A percentile compares a stretch with the other conserved stretches of the same genome.
phyloP scores from a whole-genome alignment of 2,329 filamentous ascomycete species.

The Penicillium verrucosum region DNA sequence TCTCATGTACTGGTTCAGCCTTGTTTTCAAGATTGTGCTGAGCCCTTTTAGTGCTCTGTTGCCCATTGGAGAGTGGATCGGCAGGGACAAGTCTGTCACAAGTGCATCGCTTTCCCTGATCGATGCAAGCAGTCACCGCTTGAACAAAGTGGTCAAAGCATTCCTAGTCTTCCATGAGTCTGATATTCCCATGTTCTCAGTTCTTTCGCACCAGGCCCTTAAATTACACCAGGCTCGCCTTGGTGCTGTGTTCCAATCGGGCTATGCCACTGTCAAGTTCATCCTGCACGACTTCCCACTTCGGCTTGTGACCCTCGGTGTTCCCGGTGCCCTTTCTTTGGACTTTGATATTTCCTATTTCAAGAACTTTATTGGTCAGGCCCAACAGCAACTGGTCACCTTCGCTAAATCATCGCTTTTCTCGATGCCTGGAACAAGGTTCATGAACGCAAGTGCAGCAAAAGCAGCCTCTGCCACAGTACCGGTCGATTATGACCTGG shows the following conservation, averaged over 20 bases:
- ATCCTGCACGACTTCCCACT: conserved; percentile 40
- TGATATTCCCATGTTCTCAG: conserved; percentile 73
- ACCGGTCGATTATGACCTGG: conserved; percentile 56
- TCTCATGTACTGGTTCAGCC: conserved; percentile 40
- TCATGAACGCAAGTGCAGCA: conserved; percentile 25
- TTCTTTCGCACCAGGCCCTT: conserved; percentile 69
- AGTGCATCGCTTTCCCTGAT: conserved; percentile 43
- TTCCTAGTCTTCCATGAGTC: conserved; percentile 47
- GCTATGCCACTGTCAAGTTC: conserved; percentile 44
- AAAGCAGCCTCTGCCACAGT: conserved; percentile 19
- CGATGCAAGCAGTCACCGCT: conserved; percentile 40
- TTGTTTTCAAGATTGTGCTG: conserved; percentile 33
- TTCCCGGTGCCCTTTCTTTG: conserved; percentile 22
- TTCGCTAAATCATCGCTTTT: conserved; percentile 22
- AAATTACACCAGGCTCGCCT: conserved; percentile 58
- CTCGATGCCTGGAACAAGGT: conserved; percentile 27
- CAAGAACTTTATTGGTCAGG: conserved; percentile 10
- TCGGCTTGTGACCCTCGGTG: conserved; percentile 28
- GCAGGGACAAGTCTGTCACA: conserved; percentile 36
- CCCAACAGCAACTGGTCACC: conserved; percentile 22
- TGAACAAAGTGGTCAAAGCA: conserved; percentile 37
- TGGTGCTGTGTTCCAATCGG: conserved; percentile 38
- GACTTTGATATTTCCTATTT: conserved; percentile 20
- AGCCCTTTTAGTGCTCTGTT: conserved; percentile 35
- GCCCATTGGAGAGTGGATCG: conserved; percentile 37